Evolutionary conservation across 371 early-diverging fungal species (phyloP), one percentile per base, ranked within the genome.

Genomic region (Actinomucor elegans): DNA sequence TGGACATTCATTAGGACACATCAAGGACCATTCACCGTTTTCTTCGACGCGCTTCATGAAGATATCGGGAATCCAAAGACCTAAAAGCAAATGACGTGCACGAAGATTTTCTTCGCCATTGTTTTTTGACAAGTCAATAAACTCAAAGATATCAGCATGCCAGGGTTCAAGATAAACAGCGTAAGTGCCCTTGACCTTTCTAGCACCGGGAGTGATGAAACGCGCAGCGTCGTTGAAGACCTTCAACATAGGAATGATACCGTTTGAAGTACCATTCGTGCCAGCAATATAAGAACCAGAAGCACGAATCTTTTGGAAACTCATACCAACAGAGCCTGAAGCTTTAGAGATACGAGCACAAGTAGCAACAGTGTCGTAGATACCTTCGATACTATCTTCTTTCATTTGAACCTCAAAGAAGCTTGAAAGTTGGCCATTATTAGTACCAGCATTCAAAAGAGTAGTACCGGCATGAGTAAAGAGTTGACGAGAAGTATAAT

Each of bases 111-210:
- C 98, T 65, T 93, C 92, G 58, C 98, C 98, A 48, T 87, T 88
- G 78, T 96, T 95, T 79, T 94, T 96, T 57, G 88, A 83, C 41
- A 98, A 69, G 54, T 94, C 96, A 43, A 98, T 73, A 69, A 95
- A 97, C 53, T 90, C 90, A 71, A 95, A 94, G 31, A 98, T 79
- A 62, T 98, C 98, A 5, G 89, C 77, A 65, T 98, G 98, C 98
- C 98, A 98, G 6, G 97, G 97, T 75, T 98, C 98, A 35, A 98
- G 76, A 67, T 94, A 97, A 49, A 98, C 85, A 37, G 97, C 94
- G 73, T 94, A 94, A 8, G 94, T 89, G 21, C 96, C 94, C 6
- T 94, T 92, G 18, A 97, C 84, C 76, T 94, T 97, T 77, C 91
- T 94, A 28, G 96, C 97, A 37, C 97, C 95, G 67, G 96, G 98